Conservation (phyloP, 202 grass and related monocot genomes). For the Hordeum pubiflorum region DNA sequence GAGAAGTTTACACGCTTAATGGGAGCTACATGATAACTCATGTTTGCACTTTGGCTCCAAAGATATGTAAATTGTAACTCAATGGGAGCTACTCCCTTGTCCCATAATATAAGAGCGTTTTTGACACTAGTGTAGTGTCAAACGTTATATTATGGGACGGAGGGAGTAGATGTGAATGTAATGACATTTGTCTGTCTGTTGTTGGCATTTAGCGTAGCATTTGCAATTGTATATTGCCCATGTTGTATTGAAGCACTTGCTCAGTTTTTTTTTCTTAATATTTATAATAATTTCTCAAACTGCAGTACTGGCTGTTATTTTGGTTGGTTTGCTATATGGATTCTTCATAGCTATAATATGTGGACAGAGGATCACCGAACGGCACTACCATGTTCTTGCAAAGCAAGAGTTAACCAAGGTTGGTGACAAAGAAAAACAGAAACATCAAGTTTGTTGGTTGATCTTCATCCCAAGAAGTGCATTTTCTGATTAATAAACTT, state of each 20-base stretch:
- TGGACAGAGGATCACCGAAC: slow-evolving; percentile 90
- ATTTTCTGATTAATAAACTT: neutral
- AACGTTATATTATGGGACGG: too few relatives aligned
- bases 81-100: neutral
- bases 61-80: neutral
- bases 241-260: slow-evolving; percentile 8
- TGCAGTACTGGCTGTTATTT: slow-evolving; percentile 87
- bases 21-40: neutral
- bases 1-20: neutral
- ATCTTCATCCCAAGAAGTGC: neutral
- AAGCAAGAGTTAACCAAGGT: slow-evolving; percentile 98
- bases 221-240: neutral
- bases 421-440: slow-evolving; percentile 19
- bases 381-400: slow-evolving; percentile 95
- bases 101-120: too few relatives aligned
- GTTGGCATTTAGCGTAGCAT: neutral
- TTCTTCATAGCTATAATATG: slow-evolving; percentile 99
- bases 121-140: too few relatives aligned
- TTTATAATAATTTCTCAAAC: slow-evolving; percentile 29
- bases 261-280: neutral
- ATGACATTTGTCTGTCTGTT: neutral
- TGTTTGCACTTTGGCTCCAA: neutral
- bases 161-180: neutral
- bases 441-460: neutral
- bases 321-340: slow-evolving; percentile 93